These are phyloP conservation scores for Clathrospora elynae DNA, from an alignment of 2,329 filamentous ascomycete genomes.

Conservation along the genomic window DNA sequence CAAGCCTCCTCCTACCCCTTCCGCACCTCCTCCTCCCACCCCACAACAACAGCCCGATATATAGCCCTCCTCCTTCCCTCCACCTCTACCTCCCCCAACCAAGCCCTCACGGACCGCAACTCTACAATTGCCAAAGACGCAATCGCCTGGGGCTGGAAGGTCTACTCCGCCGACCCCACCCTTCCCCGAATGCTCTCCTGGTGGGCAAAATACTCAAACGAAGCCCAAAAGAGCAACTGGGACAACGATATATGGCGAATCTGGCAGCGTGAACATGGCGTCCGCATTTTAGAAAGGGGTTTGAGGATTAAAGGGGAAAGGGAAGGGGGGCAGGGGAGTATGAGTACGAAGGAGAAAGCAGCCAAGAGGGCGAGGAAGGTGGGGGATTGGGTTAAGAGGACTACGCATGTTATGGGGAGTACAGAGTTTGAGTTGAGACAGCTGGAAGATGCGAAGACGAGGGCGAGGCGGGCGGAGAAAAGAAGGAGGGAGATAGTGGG, in stretches of 20 bases:
- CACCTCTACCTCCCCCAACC: not conserved
- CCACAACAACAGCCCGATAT: constrained; percentile 7
- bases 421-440: constrained; percentile 1
- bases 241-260: constrained; percentile 8
- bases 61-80: constrained; percentile 5
- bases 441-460: not conserved
- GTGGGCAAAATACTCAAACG: not conserved
- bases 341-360: not conserved
- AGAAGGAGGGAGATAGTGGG: not conserved
- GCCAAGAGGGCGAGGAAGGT: not conserved
- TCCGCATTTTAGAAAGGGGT: constrained; percentile 1
- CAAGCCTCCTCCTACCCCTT: not conserved
- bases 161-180: not conserved
- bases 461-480: not conserved
- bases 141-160: constrained; percentile 5
- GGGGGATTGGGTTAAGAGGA: not conserved
- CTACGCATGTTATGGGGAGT: not conserved
- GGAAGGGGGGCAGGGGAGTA: not conserved
- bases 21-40: not conserved
- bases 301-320: not conserved
- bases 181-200: not conserved
- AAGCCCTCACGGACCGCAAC: not conserved
- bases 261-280: constrained; percentile 8
- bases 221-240: not conserved
- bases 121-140: constrained; percentile 5